Conservation (phyloP, 202 grass and related monocot genomes). For the Sporobolus alterniflorus region DNA sequence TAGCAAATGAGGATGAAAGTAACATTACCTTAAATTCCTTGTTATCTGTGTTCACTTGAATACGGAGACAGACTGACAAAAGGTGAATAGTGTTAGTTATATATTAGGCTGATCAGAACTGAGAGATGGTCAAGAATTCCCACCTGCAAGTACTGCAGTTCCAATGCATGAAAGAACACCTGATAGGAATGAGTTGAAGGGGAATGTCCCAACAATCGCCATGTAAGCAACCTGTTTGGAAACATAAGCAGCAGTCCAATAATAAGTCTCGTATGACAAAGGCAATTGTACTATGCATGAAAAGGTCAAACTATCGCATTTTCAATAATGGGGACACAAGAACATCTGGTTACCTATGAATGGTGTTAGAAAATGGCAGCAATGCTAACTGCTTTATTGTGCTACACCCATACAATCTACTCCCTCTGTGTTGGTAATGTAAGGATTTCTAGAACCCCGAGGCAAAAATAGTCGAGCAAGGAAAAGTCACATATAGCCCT, state of each 20-base stretch:
- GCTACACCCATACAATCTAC: background rate
- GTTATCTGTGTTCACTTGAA: slow-evolving; percentile 95
- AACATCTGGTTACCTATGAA: background rate
- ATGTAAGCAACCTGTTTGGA: slow-evolving; percentile 69
- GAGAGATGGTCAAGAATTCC: background rate
- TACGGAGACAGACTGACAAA: slow-evolving; percentile 78
- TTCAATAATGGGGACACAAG: background rate
- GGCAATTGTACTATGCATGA: background rate
- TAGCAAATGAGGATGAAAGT: background rate
- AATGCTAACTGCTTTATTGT: background rate
- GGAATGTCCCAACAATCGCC: slow-evolving; percentile 65
- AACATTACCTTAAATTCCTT: slow-evolving; percentile 84
- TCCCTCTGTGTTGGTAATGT: too few relatives aligned
- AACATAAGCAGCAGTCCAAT: background rate
- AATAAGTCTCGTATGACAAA: background rate
- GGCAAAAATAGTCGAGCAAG: too few relatives aligned
- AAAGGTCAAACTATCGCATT: background rate
- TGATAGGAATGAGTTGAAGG: slow-evolving; percentile 78
- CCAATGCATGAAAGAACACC: slow-evolving; percentile 54
- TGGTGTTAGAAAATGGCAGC: background rate
- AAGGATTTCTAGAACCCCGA: too few relatives aligned
- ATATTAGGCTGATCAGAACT: background rate
- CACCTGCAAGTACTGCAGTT: slow-evolving; percentile 61
- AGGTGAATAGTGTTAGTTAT: background rate
- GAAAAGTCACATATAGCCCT: too few relatives aligned